phyloP scores from a whole-genome alignment of 2,329 filamentous ascomycete species.

The Colletotrichum sp. region DNA sequence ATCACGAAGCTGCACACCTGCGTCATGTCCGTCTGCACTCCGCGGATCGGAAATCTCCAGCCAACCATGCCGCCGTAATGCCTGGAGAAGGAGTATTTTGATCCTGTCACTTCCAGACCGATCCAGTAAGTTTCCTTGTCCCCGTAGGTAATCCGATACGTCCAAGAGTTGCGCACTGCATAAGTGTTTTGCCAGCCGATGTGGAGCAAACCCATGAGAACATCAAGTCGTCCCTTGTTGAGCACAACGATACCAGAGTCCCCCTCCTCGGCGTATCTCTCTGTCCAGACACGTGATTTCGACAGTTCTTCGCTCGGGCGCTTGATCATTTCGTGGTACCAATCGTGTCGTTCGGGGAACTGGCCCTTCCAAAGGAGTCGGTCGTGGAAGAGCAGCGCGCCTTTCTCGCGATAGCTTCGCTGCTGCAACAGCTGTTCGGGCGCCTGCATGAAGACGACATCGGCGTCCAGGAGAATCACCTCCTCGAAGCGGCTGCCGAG shows the following conservation, averaged over 20 bases:
- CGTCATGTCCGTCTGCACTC: constrained; percentile 9
- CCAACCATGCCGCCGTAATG: constrained; percentile 48
- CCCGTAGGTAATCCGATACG: constrained; percentile 45
- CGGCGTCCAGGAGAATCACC: constrained; percentile 43
- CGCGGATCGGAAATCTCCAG: constrained; percentile 25
- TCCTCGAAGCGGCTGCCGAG: constrained; percentile 39
- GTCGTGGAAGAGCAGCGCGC: constrained; percentile 45
- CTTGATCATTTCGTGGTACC: constrained; percentile 41
- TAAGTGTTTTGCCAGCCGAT: constrained; percentile 49
- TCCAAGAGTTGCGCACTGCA: constrained; percentile 41
- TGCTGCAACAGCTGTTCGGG: constrained; percentile 38
- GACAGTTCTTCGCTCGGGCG: constrained; percentile 35
- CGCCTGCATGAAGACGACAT: constrained; percentile 41
- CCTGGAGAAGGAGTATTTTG: constrained; percentile 41
- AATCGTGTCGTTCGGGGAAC: constrained; percentile 38
- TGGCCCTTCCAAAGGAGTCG: constrained; percentile 41
- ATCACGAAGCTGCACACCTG: constrained; percentile 45
- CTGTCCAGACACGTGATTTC: constrained; percentile 41
- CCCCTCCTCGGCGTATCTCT: constrained; percentile 44
- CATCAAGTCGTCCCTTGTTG: constrained; percentile 40
- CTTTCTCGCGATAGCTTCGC: constrained; percentile 32
- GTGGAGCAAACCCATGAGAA: constrained; percentile 45
- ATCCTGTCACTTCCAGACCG: constrained; percentile 43
- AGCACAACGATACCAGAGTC: constrained; percentile 47
- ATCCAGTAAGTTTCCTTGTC: constrained; percentile 54